A percentile compares a stretch with the other conserved stretches of the same genome.
Evolutionary conservation across 805 yeast genomes (phyloP).

Genomic region (Kregervanrija fluxuum): DNA sequence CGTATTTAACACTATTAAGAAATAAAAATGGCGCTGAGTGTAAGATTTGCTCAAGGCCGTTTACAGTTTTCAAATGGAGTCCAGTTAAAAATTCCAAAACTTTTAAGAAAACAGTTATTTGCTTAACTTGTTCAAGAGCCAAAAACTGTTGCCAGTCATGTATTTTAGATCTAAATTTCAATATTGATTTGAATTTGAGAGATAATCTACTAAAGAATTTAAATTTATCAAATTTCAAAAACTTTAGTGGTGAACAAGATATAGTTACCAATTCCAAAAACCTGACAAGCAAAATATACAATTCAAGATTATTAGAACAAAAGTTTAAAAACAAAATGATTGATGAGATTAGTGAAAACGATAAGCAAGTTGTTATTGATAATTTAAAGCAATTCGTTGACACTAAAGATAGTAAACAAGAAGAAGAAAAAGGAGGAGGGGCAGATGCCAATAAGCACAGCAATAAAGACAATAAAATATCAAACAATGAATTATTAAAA

Average conservation of each 20-base stretch:
- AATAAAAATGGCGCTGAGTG: slow-evolving; percentile 76
- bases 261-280: slow-evolving; percentile 41
- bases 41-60: slow-evolving; percentile 77
- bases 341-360: slow-evolving; percentile 10
- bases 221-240: slow-evolving; percentile 31
- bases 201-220: slow-evolving; percentile 78
- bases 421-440: slow-evolving; percentile 4
- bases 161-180: slow-evolving; percentile 72
- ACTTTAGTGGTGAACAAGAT: slow-evolving; percentile 13
- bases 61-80: slow-evolving; percentile 74
- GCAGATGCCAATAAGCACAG: slow-evolving; percentile 2
- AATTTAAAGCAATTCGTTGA: slow-evolving; percentile 1
- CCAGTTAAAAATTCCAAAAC: slow-evolving; percentile 26
- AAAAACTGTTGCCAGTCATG: slow-evolving; percentile 86
- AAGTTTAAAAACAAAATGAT: slow-evolving; percentile 17
- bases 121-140: slow-evolving; percentile 72
- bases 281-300: slow-evolving; percentile 42
- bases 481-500: slow-evolving; percentile 42
- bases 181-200: slow-evolving; percentile 70
- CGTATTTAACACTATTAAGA: slow-evolving; percentile 62
- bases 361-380: slow-evolving; percentile 7
- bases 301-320: slow-evolving; percentile 41
- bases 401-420: slow-evolving; percentile 4
- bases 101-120: slow-evolving; percentile 59
- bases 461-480: slow-evolving; percentile 8